Percentiles rank a stretch among this genome's conserved stretches.
Evolutionary conservation across 371 early-diverging fungal genomes (phyloP).

Genomic region (Batkoa obscura): DNA sequence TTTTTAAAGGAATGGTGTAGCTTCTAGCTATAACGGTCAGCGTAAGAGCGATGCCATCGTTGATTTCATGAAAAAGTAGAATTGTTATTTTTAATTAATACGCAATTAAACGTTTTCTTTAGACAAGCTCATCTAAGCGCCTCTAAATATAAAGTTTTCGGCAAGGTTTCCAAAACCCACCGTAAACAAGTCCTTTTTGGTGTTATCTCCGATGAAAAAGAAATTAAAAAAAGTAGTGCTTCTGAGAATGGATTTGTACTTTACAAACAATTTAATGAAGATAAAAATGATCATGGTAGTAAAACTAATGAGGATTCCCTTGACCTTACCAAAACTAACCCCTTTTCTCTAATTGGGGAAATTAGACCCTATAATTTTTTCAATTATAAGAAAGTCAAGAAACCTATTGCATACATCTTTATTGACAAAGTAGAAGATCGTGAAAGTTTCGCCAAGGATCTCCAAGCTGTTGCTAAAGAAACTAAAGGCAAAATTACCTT

Average conservation of each 20-base stretch:
- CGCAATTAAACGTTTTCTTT: conserved; percentile 4
- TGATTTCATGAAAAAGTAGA: conserved; percentile 74
- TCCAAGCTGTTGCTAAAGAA: conserved; percentile 59
- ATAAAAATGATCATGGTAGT: conserved; percentile 36
- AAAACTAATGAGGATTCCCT: conserved; percentile 29
- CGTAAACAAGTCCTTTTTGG: conserved; percentile 78
- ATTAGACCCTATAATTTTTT: conserved; percentile 72
- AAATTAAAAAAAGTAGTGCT: conserved; percentile 24
- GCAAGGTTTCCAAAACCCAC: conserved; percentile 41
- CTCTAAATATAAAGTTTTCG: conserved; percentile 39
- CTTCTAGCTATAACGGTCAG: conserved; percentile 56
- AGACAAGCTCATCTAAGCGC: conserved; percentile 62
- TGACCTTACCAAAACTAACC: conserved; percentile 46
- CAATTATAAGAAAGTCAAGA: conserved; percentile 54
- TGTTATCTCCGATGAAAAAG: conserved; percentile 19
- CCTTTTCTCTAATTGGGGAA: conserved; percentile 76
- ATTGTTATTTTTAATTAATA: conserved; percentile 9
- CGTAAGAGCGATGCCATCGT: conserved; percentile 70
- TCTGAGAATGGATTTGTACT: conserved; percentile 45
- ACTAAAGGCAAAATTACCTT: conserved; percentile 70
- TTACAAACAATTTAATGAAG: conserved; percentile 83
- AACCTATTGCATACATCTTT: conserved; percentile 81
- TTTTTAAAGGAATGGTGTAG: conserved; percentile 25
- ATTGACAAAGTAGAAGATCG: conserved; percentile 37
- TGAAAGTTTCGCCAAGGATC: conserved; percentile 19